Conservation (phyloP, 75 land plant species). For the Picea sitchensis region DNA sequence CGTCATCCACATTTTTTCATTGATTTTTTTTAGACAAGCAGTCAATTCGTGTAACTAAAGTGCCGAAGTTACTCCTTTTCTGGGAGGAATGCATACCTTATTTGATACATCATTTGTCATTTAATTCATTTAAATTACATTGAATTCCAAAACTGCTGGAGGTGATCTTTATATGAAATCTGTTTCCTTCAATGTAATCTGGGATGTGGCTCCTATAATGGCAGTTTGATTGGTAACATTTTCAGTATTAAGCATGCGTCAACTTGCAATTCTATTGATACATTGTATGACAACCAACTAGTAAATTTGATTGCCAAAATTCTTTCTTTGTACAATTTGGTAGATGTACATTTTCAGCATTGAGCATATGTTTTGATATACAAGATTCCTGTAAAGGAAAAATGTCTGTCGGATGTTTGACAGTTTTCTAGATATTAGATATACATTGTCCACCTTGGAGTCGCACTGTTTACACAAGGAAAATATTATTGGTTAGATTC, state of each 20-base stretch:
- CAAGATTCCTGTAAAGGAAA: too few species aligned
- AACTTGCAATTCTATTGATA: background rate
- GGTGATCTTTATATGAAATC: background rate
- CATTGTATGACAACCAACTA: background rate
- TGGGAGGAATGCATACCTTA: constrained; percentile 6
- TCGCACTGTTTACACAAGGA: too few species aligned
- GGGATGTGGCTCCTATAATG: background rate
- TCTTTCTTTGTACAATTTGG: background rate
- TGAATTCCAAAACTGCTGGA: background rate
- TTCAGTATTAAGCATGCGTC: background rate
- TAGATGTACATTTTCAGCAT: background rate
- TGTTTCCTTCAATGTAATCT: background rate
- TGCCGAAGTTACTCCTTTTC: background rate
- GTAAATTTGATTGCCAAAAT: background rate
- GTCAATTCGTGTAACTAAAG: constrained; percentile 11
- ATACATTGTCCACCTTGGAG: too few species aligned
- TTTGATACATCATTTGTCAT: background rate
- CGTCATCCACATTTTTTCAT: constrained; percentile 7
- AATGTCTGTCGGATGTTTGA: too few species aligned
- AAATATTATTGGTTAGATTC: too few species aligned
- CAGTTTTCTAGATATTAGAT: too few species aligned
- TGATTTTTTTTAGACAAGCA: constrained; percentile 9
- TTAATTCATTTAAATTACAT: constrained; percentile 7
- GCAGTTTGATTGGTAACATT: background rate
- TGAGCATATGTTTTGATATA: background rate